Base-by-base conservation (phyloP, 1,139 yeast genomes). In the Geotrichum aggregatum region DNA sequence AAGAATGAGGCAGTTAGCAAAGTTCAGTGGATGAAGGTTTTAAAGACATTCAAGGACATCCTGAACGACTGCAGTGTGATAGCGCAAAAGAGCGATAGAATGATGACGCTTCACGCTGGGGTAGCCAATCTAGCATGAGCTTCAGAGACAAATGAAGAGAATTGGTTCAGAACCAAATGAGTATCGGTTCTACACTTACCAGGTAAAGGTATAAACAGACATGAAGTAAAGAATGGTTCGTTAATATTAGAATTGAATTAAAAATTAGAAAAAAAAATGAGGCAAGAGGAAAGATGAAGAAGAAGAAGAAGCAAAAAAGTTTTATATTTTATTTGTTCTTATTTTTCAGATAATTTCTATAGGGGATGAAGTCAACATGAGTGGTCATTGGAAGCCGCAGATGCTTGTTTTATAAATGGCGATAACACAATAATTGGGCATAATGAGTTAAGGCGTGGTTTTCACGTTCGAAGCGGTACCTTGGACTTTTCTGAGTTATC, bases 171-270 rank as follows among this genome's bases (percentile, higher is more conserved):
- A n/a, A n/a, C n/a, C n/a, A n/a, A n/a, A n/a, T n/a, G n/a, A n/a
- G n/a, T n/a, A n/a, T n/a, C n/a, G n/a, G n/a, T n/a, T n/a, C n/a
- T n/a, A n/a, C n/a, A 43, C 49, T 14, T 30, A 46, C 49, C 49
- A 46, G 35, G 44, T 16, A 30, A 46, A 46, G 14, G 43, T 46
- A 24, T 38, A 46, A 22, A 38, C 31, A 28, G 49, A 46, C 49
- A 46, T 46, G 38, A 30, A 18, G 43, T 16, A 11, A n/a, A 19
- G 16, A 18, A n/a, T 21, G 26, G 38, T 21, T 18, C 14, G 33
- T 44, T 35, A 14, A 24, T 13, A 38, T 4, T 38, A 21, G 2
- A 19, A 30, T 43, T 10, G 19, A 24, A n/a, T 18, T 13, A 7
- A 16, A 38, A 19, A 38, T 33, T 44, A 18, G 24, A 38, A 6